phyloP scores from a whole-genome alignment of 208 protist genomes.

The Porcisia deanei region DNA sequence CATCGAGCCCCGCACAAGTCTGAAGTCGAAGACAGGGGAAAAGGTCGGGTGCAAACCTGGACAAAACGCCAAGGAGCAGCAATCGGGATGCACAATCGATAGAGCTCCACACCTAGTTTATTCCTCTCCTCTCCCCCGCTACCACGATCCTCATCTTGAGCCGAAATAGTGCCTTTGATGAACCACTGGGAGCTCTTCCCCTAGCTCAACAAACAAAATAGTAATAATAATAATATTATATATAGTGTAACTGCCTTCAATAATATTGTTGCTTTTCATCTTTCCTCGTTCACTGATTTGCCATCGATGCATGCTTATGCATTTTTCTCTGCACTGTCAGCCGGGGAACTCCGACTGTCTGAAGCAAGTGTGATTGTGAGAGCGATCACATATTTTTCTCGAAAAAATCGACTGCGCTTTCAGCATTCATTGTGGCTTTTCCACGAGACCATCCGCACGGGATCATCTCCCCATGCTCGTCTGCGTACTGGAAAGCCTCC shows the following conservation, averaged over 20 bases:
- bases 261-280: not conserved
- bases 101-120: too few species aligned
- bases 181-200: not conserved
- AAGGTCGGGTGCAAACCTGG: not conserved
- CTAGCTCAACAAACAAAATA: not conserved
- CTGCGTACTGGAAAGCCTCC: slow-evolving; percentile 95
- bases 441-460: slow-evolving; percentile 95
- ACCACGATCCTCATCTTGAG: not conserved
- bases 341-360: not conserved
- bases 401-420: slow-evolving; percentile 94
- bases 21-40: too few species aligned
- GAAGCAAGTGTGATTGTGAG: not conserved
- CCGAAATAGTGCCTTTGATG: not conserved
- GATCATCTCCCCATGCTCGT: slow-evolving; percentile 95
- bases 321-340: not conserved
- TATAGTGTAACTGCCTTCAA: too few species aligned
- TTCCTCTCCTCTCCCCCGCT: not conserved
- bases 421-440: slow-evolving; percentile 89
- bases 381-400: slow-evolving; percentile 60
- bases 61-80: not conserved
- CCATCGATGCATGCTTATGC: not conserved
- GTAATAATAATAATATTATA: not conserved
- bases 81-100: not conserved
- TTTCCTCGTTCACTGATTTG: too few species aligned
- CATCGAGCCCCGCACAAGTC: too few species aligned